Evolutionary conservation across 306 rosid species (phyloP).

Genomic region (Malus orientalis): DNA sequence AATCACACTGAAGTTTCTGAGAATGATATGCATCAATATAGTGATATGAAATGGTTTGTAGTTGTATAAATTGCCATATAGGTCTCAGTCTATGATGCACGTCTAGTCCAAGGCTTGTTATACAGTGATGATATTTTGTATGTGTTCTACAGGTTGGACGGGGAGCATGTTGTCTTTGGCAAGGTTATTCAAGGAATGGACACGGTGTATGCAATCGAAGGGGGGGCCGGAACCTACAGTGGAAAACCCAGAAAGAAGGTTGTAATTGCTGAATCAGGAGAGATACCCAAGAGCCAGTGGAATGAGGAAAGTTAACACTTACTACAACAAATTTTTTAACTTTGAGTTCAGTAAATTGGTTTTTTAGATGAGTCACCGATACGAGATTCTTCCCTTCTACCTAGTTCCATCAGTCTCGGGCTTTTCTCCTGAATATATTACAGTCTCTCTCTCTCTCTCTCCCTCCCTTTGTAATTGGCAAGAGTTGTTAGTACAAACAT

Average conservation of each 20-base stretch:
- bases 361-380: conserved; percentile 3
- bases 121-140: not conserved
- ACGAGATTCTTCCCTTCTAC: conserved; percentile 10
- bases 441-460: not conserved
- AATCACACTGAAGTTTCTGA: not conserved
- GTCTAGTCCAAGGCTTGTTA: not conserved
- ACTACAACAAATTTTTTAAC: conserved; percentile 9
- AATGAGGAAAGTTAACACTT: conserved; percentile 46
- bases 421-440: conserved; percentile 5
- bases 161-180: conserved; percentile 80
- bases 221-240: conserved; percentile 77
- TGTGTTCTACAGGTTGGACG: conserved; percentile 59
- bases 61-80: not conserved
- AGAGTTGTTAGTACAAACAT: conserved; percentile 1
- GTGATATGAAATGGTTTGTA: not conserved
- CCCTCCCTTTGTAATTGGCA: conserved; percentile 2
- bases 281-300: conserved; percentile 60
- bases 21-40: not conserved
- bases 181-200: conserved; percentile 87
- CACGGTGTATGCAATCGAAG: conserved; percentile 63
- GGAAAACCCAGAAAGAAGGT: conserved; percentile 84
- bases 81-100: not conserved
- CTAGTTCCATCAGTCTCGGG: conserved; percentile 7
- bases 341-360: conserved; percentile 11
- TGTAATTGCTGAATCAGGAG: conserved; percentile 59